Evolutionary conservation across 2,329 filamentous ascomycete genomes (phyloP).

Genomic region (Fusarium kyushuense): DNA sequence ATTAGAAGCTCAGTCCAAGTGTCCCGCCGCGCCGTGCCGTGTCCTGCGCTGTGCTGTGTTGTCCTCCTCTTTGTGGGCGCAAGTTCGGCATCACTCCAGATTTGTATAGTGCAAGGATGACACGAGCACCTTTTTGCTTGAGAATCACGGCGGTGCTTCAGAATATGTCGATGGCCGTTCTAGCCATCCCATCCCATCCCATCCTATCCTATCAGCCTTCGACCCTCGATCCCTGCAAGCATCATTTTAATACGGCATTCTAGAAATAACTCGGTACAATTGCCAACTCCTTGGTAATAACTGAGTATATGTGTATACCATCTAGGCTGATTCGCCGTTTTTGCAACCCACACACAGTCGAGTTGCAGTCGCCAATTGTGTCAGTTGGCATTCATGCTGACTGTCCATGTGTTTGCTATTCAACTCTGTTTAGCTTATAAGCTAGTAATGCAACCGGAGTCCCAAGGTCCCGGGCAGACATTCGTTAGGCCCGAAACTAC

Average conservation of each 20-base stretch:
- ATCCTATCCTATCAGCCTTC: constrained; percentile 34
- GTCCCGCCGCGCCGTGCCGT: constrained; percentile 19
- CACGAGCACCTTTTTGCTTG: constrained; percentile 21
- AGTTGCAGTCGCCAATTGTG: constrained; percentile 1
- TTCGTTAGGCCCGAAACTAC: constrained; percentile 18
- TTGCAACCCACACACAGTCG: constrained; percentile 17
- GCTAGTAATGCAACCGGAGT: constrained; percentile 26
- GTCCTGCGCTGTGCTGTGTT: constrained; percentile 14
- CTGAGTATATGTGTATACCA: background rate
- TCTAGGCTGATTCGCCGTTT: constrained; percentile 26
- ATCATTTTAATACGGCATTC: background rate
- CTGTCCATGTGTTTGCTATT: background rate
- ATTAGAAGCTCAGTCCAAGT: constrained; percentile 16
- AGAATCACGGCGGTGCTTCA: constrained; percentile 40
- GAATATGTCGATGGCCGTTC: constrained; percentile 39
- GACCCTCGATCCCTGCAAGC: constrained; percentile 41
- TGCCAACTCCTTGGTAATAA: constrained; percentile 13
- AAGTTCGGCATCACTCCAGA: constrained; percentile 21
- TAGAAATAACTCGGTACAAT: constrained; percentile 4
- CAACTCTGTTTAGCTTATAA: constrained; percentile 19
- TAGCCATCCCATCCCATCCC: constrained; percentile 11
- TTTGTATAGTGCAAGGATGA: constrained; percentile 2
- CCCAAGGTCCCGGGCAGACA: constrained; percentile 36
- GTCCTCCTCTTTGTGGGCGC: background rate
- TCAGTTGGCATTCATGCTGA: background rate